Evolutionary conservation across 2,329 filamentous ascomycete genomes (phyloP).

Genomic region (Xylariaceae sp.): DNA sequence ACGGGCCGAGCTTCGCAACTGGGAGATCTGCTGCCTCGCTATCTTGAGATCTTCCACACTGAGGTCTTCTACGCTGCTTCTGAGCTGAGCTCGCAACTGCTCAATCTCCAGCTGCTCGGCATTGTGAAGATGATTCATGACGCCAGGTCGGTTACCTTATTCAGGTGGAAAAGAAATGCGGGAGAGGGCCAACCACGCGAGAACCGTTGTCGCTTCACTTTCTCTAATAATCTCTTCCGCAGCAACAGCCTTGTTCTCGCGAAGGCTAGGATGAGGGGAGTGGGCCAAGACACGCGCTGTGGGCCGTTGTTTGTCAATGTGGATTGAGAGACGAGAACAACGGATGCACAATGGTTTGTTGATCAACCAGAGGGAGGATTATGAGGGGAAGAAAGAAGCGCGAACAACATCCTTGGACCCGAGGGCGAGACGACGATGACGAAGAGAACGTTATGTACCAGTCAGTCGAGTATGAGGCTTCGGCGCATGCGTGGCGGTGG

Average conservation of each 20-base stretch:
- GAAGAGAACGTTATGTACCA: slow-evolving; percentile 37
- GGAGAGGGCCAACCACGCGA: slow-evolving; percentile 23
- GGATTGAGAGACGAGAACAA: slow-evolving; percentile 13
- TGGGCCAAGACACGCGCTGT: slow-evolving; percentile 8
- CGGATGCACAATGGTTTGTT: slow-evolving; percentile 16
- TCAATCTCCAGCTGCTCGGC: slow-evolving; percentile 37
- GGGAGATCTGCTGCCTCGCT: slow-evolving; percentile 34
- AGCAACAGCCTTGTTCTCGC: slow-evolving; percentile 19
- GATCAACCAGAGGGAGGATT: slow-evolving; percentile 11
- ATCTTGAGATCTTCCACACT: slow-evolving; percentile 36
- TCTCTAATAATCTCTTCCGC: slow-evolving; percentile 15
- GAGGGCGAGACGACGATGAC: slow-evolving; percentile 20
- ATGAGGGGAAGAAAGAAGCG: slow-evolving; percentile 15
- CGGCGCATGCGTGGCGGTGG: slow-evolving; percentile 40
- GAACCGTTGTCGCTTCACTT: slow-evolving; percentile 27
- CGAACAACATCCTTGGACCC: slow-evolving; percentile 19
- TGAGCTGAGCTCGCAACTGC: slow-evolving; percentile 36
- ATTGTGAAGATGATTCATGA: slow-evolving; percentile 36
- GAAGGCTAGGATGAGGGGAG: slow-evolving; percentile 1
- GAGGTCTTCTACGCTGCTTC: slow-evolving; percentile 35
- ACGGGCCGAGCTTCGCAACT: slow-evolving; percentile 35
- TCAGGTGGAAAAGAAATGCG: slow-evolving; percentile 5
- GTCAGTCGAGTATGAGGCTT: slow-evolving; percentile 42
- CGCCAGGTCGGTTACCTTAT: slow-evolving; percentile 24
- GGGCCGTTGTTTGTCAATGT: slow-evolving; percentile 9